phyloP scores from a whole-genome alignment of 1,139 yeast species.

The Candida sp. region DNA sequence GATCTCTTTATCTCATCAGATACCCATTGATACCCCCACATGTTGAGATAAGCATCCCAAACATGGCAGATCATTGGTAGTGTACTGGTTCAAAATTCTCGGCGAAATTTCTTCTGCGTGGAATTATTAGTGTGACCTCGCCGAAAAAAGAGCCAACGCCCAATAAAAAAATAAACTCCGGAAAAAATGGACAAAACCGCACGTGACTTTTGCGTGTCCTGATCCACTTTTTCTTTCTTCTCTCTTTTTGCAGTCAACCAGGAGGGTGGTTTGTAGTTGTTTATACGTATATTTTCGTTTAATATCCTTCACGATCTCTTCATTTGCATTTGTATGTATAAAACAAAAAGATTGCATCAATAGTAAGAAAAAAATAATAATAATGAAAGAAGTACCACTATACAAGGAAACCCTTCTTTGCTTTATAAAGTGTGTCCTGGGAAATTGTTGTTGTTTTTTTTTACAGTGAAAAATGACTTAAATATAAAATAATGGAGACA shows the following conservation, averaged over 20 bases:
- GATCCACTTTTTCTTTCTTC: neutral
- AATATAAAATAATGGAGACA: constrained; percentile 2
- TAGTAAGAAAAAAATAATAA: neutral
- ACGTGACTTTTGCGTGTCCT: neutral
- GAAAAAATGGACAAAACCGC: neutral
- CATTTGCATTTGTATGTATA: neutral
- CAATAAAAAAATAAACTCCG: neutral
- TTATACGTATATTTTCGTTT: neutral
- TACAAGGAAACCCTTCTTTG: neutral
- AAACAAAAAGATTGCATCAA: neutral
- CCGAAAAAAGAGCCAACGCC: neutral
- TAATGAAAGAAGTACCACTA: neutral
- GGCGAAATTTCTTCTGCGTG: neutral
- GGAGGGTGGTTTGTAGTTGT: neutral
- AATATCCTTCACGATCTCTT: neutral
- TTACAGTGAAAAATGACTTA: constrained; percentile 1
- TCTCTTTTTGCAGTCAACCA: neutral
- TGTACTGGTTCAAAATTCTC: neutral
- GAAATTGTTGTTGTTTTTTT: neutral
- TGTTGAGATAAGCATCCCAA: no score
- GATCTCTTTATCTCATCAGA: neutral
- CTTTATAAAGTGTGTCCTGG: neutral
- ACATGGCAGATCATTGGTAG: neutral
- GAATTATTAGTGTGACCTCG: neutral
- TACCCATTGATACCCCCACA: neutral